Percentiles rank a stretch among this genome's conserved stretches.
phyloP scores from a whole-genome alignment of 78 protist genomes.

The Creolimax fragrantissima region DNA sequence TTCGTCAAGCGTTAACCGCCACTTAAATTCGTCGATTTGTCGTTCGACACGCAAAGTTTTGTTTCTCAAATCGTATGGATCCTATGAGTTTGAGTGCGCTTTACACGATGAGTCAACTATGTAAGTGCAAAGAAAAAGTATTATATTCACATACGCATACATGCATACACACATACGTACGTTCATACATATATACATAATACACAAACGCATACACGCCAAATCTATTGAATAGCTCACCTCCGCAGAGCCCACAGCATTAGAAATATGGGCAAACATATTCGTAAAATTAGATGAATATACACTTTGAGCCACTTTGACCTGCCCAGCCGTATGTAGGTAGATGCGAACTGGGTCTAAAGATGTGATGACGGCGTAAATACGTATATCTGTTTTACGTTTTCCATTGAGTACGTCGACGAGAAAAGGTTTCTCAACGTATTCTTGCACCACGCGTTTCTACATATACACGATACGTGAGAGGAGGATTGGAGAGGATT shows the following conservation, averaged over 20 bases:
- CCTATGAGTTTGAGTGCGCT: not conserved
- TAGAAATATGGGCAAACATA: conserved; percentile 11
- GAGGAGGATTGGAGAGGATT: no score
- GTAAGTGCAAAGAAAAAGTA: not conserved
- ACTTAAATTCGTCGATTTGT: not conserved
- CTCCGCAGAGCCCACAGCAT: conserved; percentile 7
- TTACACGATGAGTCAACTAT: not conserved
- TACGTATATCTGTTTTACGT: conserved; percentile 9
- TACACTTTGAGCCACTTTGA: conserved; percentile 7
- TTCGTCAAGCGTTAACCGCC: not conserved
- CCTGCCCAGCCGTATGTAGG: conserved; percentile 22
- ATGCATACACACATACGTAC: not conserved
- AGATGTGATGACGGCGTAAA: conserved; percentile 23
- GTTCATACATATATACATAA: not conserved
- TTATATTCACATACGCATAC: not conserved
- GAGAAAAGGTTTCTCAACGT: conserved; percentile 15
- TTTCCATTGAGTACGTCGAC: not conserved
- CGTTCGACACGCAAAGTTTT: not conserved
- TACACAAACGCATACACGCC: not conserved
- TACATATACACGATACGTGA: no score
- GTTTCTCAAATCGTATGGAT: not conserved
- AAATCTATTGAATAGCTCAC: not conserved
- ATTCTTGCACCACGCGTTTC: conserved; percentile 18
- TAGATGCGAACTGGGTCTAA: conserved; percentile 16
- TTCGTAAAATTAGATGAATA: conserved; percentile 10